Evolutionary conservation across 139 green algal genomes (phyloP), one percentile per base, ranked within the genome.

Genomic region (Micractinium conductrix): DNA sequence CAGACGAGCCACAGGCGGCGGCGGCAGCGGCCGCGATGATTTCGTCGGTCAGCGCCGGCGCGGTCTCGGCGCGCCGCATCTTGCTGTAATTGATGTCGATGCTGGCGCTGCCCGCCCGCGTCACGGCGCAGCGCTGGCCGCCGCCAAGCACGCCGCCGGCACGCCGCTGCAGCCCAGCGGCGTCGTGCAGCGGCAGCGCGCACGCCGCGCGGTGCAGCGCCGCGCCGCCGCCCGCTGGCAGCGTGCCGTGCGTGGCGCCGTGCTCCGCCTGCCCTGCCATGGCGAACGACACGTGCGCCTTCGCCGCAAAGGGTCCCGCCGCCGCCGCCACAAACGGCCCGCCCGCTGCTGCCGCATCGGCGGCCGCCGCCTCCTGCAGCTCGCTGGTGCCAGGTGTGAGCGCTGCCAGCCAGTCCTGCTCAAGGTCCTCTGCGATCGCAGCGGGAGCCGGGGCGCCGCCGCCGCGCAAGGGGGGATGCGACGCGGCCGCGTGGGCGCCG

Each of bases 371-470:
- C 10, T 42, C 70, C 43, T 78, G 19, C 26, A 78, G 70, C 30
- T 78, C 42, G 42, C 70, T 78, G 70, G 42, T 78, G 70, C 35
- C 43, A 28, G 70, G 70, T 1, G 70, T 78, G 7, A 78, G 70
- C 1, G 70, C 70, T 40, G 70, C 70, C 70, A 78, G 7, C 70
- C 70, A 78, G 43, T 78, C 70, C 12, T 58, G 43, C 43, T 78
- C 70, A 9, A 78, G 22, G 28, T 78, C 70, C 35, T 78, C 22
- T 0, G 45, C 70, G 12, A 58, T 37, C 12, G 70, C 70, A 19
- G 26, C 28, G 5, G 42, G 24, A 43, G 22, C 44, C 42, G 70
- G 65, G 4, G 70, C 43, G 24, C 28, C 10, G n/a, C n/a, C n/a
- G n/a, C n/a, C n/a, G n/a, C n/a, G n/a, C n/a, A n/a, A n/a, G n/a